Conservation (phyloP, 768 basidiomycete genomes). For the Russula brevipes region DNA sequence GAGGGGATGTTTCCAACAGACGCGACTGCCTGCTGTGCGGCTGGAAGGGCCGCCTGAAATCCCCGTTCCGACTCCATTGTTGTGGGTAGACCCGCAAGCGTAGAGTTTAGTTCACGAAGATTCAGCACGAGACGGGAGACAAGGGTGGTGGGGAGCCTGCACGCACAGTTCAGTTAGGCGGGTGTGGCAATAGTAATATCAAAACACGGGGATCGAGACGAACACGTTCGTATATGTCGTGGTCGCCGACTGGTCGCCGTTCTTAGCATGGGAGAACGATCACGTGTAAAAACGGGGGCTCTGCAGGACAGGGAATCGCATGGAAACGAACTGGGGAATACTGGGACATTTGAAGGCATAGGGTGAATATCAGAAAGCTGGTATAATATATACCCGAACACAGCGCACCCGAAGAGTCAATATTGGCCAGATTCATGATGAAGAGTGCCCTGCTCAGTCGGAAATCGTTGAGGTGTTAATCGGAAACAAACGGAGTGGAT, state of each 20-base stretch:
- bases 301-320: too few species aligned
- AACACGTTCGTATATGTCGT: constrained; percentile 17
- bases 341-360: background rate
- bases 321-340: constrained; percentile 2
- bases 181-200: background rate
- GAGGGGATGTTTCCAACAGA: too few species aligned
- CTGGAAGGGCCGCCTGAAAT: too few species aligned
- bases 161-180: background rate
- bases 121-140: constrained; percentile 20
- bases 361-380: background rate
- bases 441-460: constrained; percentile 9
- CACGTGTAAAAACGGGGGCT: background rate
- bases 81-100: background rate
- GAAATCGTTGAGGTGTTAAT: background rate
- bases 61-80: too few species aligned
- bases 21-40: too few species aligned
- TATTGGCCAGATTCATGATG: constrained; percentile 9
- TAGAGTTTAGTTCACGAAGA: constrained; percentile 5
- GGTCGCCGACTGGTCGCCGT: background rate
- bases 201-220: background rate
- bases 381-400: background rate
- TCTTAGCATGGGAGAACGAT: background rate
- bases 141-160: constrained; percentile 12
- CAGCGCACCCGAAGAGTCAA: constrained; percentile 3
- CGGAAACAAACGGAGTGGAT: background rate